Base-by-base conservation (phyloP, 768 basidiomycete genomes). In the Suillus occidentalis region DNA sequence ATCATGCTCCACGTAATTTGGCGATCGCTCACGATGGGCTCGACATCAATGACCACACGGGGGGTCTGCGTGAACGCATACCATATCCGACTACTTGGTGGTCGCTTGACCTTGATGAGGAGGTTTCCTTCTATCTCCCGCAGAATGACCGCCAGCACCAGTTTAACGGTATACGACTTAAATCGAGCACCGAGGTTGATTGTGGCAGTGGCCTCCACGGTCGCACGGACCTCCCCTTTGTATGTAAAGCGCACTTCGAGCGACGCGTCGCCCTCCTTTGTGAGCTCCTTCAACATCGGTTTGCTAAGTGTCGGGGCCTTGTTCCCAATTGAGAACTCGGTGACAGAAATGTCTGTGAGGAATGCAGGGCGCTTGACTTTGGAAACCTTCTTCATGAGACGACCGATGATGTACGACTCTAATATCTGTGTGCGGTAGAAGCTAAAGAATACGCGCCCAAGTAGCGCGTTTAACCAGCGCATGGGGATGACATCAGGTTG, bases 251-350 rank as follows among this genome's bases (percentile, higher is more conserved):
- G 89, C 7, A 96, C 86, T 72, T 98, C 97, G 72, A 99, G 80
- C 6, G 93, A 84, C 0, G 95, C 94, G 68, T 97, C 93, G 20
- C 97, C 97, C 63, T 97, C 95, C 69, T 90, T 89, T 1, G 95
- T 97, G 62, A 98, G 87, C 71, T 98, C 95, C 79, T 99, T 99
- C 63, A 99, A 82, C 97, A 99, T 98, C 4, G 97, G 97, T 68
- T 96, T 97, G 83, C 91, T 94, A 67, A 99, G 84, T 68, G 91
- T 91, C 3, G 96, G 94, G 0, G 92, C 84, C 61, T 81, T 88
- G 70, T 87, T 87, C 12, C 97, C 97, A 58, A 97, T 89, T 47
- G 91, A 90, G 58, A 97, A 95, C 67, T 97, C 92, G 42, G 89
- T 89, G 50, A 99, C 92, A 43, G 88, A 83, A 62, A 99, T 83